These are phyloP conservation scores for Kentomonas sorsogonicus DNA, from an alignment of 208 protist species.

Conservation along the genomic window DNA sequence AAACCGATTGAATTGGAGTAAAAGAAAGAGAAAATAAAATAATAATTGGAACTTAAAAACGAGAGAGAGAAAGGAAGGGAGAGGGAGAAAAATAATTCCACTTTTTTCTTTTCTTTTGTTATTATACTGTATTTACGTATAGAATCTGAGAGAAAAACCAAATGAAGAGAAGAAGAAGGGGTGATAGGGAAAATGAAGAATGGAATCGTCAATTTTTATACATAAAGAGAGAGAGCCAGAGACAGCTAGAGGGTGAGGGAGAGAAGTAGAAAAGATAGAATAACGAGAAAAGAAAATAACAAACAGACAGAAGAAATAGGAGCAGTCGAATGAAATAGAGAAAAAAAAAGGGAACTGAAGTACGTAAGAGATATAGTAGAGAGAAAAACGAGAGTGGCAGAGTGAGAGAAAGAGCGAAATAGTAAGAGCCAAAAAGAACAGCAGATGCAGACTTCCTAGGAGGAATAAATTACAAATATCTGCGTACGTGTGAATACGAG, in stretches of 20 bases:
- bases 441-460: too few species aligned
- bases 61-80: neutral
- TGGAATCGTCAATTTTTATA: neutral
- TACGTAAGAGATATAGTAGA: neutral
- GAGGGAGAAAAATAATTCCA: neutral
- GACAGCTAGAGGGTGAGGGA: neutral
- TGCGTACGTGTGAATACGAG: too few species aligned
- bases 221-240: neutral
- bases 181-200: neutral
- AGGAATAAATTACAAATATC: too few species aligned
- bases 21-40: slow-evolving; percentile 1
- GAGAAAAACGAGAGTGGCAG: slow-evolving; percentile 2
- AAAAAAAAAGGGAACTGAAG: too few species aligned
- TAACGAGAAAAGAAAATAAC: slow-evolving; percentile 3
- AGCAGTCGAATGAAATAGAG: neutral
- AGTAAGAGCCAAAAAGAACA: too few species aligned
- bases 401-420: too few species aligned
- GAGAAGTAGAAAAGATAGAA: slow-evolving; percentile 4
- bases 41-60: neutral
- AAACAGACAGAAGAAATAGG: neutral
- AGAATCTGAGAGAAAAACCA: too few species aligned
- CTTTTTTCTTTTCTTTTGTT: too few species aligned
- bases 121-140: too few species aligned
- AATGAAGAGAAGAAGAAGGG: slow-evolving; percentile 1
- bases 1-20: neutral